Base-by-base conservation (phyloP, 2,329 filamentous ascomycete genomes). In the Thelonectria rubi region DNA sequence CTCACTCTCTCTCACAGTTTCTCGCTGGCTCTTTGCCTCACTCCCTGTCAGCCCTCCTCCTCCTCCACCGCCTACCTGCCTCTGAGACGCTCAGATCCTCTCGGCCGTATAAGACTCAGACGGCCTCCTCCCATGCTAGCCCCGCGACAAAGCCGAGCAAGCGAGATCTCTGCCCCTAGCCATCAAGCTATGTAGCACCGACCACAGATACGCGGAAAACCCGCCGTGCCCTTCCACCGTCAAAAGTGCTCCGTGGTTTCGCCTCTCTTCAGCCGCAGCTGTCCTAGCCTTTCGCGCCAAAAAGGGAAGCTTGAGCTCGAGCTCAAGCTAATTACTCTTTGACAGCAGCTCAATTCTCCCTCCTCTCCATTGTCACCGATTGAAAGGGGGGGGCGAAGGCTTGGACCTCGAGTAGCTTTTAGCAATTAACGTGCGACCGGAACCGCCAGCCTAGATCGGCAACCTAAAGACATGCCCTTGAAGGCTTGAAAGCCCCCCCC, bases 401-500 rank as follows among this genome's bases (percentile, higher is more conserved):
- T 34, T 14, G 32, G 32, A 34, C 18, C 43, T 24, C 9, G n/a
- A 21, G 20, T 20, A 21, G 42, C 14, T 11, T 24, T 17, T 14
- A 9, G 30, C 58, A 56, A 32, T 56, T 37, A 60, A 60, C 58
- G 47, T 60, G 58, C 42, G 52, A 60, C 58, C 58, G 58, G 58
- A 60, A 56, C 58, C 40, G 17, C 18, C 6, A 49, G 34, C 26
- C 58, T 47, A 51, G 52, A 60, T 60, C 58, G 20, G 34, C 52
- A 60, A 51, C 46, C 34, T 60, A 55, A 47, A 47, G 18, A 21
- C 17, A 3, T 18, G 12, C 32, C 43, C 24, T 24, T 24, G 37
- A 39, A 39, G 37, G 37, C 12, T 12, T 12, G 5, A 39, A 3
- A 3, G 37, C 37, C 9, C 12, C 37, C 37, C n/a, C 37, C n/a